Evolutionary conservation across 176 grass and related monocot genomes (phyloP).

Genomic region (Themeda triandra): DNA sequence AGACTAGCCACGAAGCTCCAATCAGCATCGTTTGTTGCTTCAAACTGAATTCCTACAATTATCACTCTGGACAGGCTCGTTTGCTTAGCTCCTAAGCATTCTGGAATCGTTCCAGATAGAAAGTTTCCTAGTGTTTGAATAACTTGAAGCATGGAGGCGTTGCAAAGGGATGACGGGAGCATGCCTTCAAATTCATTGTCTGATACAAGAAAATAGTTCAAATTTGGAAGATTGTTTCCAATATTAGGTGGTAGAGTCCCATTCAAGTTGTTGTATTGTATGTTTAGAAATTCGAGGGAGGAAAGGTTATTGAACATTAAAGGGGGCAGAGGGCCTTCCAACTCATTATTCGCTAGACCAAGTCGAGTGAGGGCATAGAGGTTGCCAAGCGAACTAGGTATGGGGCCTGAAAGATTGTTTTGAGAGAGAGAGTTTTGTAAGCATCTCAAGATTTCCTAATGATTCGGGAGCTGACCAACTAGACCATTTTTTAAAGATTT

Average conservation of each 20-base stretch:
- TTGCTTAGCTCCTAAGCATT: background rate
- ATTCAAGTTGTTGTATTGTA: background rate
- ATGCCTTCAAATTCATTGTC: background rate
- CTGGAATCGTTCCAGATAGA: background rate
- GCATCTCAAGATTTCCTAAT: background rate
- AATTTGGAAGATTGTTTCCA: background rate
- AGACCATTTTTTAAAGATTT: background rate
- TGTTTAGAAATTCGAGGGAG: background rate
- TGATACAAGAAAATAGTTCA: background rate
- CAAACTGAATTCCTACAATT: background rate
- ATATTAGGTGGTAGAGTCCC: background rate
- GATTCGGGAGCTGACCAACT: background rate
- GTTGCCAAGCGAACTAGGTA: background rate
- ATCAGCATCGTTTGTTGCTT: background rate
- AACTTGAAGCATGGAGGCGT: background rate
- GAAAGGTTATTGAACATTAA: background rate
- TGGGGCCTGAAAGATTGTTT: background rate
- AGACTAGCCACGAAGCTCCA: background rate
- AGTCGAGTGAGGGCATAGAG: background rate
- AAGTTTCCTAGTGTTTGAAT: background rate
- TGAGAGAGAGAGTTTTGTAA: background rate
- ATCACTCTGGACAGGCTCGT: accelerated
- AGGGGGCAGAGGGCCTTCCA: background rate
- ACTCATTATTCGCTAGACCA: background rate
- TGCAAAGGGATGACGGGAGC: background rate